phyloP scores from a whole-genome alignment of 495 filamentous ascomycete species.

The Podospora tetraspora region DNA sequence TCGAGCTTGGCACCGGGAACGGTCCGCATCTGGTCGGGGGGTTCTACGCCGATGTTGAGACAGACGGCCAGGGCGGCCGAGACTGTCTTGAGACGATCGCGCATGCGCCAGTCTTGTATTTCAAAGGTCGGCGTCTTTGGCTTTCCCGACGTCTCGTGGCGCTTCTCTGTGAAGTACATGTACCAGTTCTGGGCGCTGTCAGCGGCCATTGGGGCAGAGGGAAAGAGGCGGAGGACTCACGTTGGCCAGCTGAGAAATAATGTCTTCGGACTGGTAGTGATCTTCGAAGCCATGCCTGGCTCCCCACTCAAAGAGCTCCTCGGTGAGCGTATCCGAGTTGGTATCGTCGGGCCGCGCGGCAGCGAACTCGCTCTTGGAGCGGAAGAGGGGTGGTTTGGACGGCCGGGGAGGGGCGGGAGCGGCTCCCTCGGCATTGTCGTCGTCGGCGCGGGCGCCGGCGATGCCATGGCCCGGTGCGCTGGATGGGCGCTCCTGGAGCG shows the following conservation, averaged over 20 bases:
- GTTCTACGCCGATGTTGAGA: slow-evolving; percentile 95
- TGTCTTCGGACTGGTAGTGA: slow-evolving; percentile 63
- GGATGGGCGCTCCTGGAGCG: slow-evolving; percentile 24
- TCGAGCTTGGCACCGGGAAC: slow-evolving; percentile 88
- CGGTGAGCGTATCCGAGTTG: slow-evolving; percentile 32
- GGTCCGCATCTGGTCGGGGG: slow-evolving; percentile 90
- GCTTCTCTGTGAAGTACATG: slow-evolving; percentile 98
- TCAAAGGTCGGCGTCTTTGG: slow-evolving; percentile 57
- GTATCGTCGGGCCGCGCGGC: slow-evolving; percentile 46
- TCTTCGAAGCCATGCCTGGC: slow-evolving; percentile 64
- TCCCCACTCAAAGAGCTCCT: slow-evolving; percentile 45
- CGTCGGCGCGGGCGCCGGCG: slow-evolving; percentile 2
- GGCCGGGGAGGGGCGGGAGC: slow-evolving; percentile 26
- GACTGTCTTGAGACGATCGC: slow-evolving; percentile 92
- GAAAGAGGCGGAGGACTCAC: slow-evolving; percentile 29
- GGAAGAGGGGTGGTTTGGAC: slow-evolving; percentile 53
- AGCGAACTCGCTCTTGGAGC: slow-evolving; percentile 69
- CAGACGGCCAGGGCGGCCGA: slow-evolving; percentile 91
- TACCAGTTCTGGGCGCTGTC: slow-evolving; percentile 64
- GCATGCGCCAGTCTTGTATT: slow-evolving; percentile 93
- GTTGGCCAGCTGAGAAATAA: slow-evolving; percentile 51
- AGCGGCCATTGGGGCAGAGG: background rate
- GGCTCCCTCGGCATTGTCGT: slow-evolving; percentile 24
- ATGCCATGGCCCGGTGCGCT: slow-evolving; percentile 28
- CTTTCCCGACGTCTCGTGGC: slow-evolving; percentile 92